Conservation (phyloP, 805 yeast genomes). For the Candida sphagnicola region DNA sequence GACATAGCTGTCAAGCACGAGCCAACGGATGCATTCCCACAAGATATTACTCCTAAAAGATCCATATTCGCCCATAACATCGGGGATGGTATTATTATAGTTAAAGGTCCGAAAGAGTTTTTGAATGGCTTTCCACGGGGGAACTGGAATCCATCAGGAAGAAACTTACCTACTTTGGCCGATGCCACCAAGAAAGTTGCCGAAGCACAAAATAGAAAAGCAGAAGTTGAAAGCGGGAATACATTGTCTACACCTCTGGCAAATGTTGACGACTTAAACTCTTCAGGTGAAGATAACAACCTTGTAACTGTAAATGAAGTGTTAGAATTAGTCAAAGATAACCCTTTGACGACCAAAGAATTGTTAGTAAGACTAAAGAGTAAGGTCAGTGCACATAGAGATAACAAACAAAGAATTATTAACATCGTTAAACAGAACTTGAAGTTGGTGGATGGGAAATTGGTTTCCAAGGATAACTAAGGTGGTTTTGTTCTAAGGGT, state of each 20-base stretch:
- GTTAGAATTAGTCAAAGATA: slow-evolving; percentile 52
- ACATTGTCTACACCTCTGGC: slow-evolving; percentile 12
- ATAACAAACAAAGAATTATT: slow-evolving; percentile 59
- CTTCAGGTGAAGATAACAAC: slow-evolving; percentile 34
- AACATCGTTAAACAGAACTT: slow-evolving; percentile 54
- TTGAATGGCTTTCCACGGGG: slow-evolving; percentile 70
- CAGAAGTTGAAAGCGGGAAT: slow-evolving; percentile 29
- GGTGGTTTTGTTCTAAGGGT: no score
- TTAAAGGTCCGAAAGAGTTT: slow-evolving; percentile 61
- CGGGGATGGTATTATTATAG: slow-evolving; percentile 45
- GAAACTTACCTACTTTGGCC: slow-evolving; percentile 25
- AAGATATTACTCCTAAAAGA: no score
- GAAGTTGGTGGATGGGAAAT: slow-evolving; percentile 45
- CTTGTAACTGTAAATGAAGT: slow-evolving; percentile 73
- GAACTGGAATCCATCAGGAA: slow-evolving; percentile 75
- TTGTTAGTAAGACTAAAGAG: slow-evolving; percentile 57
- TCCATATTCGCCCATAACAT: slow-evolving; percentile 21
- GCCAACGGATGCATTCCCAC: slow-evolving; percentile 6
- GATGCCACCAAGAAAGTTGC: slow-evolving; percentile 7
- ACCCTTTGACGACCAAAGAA: slow-evolving; percentile 59
- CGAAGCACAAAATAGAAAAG: slow-evolving; percentile 33
- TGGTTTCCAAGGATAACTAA: slow-evolving; percentile 41
- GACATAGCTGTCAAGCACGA: slow-evolving; percentile 31
- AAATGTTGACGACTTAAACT: slow-evolving; percentile 23
- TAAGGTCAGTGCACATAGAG: slow-evolving; percentile 61